phyloP scores from a whole-genome alignment of 352 stramenopile species.

The Phytophthora foliorum region DNA sequence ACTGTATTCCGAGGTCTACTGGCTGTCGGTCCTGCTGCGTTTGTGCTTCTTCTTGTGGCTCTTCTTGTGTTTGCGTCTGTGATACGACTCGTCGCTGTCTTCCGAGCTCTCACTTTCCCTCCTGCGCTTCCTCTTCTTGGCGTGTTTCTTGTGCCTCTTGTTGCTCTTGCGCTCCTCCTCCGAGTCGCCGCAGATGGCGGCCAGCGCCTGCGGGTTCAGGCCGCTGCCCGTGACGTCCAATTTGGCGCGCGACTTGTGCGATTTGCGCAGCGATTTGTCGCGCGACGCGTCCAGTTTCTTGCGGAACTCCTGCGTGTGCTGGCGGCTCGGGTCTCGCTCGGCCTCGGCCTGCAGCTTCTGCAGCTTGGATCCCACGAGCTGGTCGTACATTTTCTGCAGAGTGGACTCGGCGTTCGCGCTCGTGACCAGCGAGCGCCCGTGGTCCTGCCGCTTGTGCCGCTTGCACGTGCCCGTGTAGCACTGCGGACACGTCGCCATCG shows the following conservation, averaged over 20 bases:
- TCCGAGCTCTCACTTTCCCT: constrained; percentile 32
- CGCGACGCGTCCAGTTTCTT: constrained; percentile 74
- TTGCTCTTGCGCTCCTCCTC: constrained; percentile 30
- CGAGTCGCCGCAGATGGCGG: constrained; percentile 63
- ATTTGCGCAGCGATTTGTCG: constrained; percentile 69
- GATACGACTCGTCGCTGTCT: constrained; percentile 27
- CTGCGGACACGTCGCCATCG: constrained; percentile 81
- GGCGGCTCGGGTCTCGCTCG: constrained; percentile 44
- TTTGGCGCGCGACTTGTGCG: constrained; percentile 52
- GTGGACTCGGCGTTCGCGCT: constrained; percentile 65
- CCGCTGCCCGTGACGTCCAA: constrained; percentile 48
- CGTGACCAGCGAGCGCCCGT: constrained; percentile 66
- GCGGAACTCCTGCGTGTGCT: constrained; percentile 63
- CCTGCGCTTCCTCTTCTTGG: constrained; percentile 35
- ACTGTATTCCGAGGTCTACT: no score
- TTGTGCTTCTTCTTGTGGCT: constrained; percentile 49
- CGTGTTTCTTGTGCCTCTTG: constrained; percentile 50
- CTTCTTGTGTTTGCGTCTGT: constrained; percentile 44
- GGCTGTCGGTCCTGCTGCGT: constrained; percentile 54
- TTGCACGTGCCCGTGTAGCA: constrained; percentile 85
- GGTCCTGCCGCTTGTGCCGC: constrained; percentile 68
- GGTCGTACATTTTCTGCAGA: constrained; percentile 83
- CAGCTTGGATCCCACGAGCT: constrained; percentile 73
- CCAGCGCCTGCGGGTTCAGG: constrained; percentile 77
- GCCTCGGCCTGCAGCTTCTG: constrained; percentile 78